Evolutionary conservation across 768 basidiomycete genomes (phyloP).

Genomic region (Suillus bovinus): DNA sequence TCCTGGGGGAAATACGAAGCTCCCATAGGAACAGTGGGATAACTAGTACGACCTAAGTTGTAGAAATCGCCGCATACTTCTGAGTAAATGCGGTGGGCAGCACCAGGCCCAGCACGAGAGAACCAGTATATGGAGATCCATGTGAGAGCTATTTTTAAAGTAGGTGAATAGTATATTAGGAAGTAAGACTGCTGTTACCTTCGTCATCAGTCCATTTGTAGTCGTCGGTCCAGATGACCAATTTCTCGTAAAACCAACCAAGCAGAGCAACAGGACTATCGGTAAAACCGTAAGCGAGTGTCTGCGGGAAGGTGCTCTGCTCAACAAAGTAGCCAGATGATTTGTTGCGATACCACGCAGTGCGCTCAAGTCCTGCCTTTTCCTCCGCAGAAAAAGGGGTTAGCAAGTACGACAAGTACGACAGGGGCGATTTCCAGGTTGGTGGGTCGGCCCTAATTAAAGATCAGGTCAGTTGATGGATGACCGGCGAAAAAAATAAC

Average conservation of each 20-base stretch:
- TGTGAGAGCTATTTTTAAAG: slow-evolving; percentile 44
- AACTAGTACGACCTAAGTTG: too few relatives aligned
- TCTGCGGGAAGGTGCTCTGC: slow-evolving; percentile 50
- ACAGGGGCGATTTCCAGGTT: slow-evolving; percentile 25
- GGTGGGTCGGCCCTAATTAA: slow-evolving; percentile 26
- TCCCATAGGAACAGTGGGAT: slow-evolving; percentile 43
- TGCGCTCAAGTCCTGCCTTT: slow-evolving; percentile 21
- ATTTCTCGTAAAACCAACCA: slow-evolving; percentile 56
- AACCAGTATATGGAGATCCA: slow-evolving; percentile 64
- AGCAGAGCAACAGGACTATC: slow-evolving; percentile 59
- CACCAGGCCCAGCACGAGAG: slow-evolving; percentile 57
- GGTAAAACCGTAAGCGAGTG: slow-evolving; percentile 51
- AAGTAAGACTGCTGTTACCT: slow-evolving; percentile 30
- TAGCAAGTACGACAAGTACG: slow-evolving; percentile 27
- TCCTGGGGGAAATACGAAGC: slow-evolving; percentile 56
- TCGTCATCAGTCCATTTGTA: slow-evolving; percentile 63
- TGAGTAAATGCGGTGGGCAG: slow-evolving; percentile 59
- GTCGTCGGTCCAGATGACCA: slow-evolving; percentile 47
- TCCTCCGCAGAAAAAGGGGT: slow-evolving; percentile 31
- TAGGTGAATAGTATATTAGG: not conserved
- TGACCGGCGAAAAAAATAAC: not conserved
- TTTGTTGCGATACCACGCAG: slow-evolving; percentile 16
- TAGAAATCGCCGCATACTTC: slow-evolving; percentile 30
- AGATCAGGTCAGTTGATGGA: not conserved
- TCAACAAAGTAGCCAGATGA: slow-evolving; percentile 33